A percentile compares a stretch with the other conserved stretches of the same genome.
Evolutionary conservation across 2,329 filamentous ascomycete genomes (phyloP).

Genomic region (Sclerotinia sclerotiorum): DNA sequence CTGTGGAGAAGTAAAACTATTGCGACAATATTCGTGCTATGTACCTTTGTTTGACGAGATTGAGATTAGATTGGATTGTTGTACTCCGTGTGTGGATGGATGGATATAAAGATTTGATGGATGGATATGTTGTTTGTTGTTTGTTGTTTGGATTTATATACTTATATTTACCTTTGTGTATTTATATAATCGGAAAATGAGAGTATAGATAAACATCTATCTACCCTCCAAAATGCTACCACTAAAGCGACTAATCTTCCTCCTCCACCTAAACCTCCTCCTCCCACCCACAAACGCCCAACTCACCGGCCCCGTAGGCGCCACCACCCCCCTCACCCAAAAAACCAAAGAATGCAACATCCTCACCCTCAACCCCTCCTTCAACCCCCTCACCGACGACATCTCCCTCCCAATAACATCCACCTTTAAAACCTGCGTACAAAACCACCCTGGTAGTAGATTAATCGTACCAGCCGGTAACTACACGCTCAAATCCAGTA

Average conservation of each 20-base stretch:
- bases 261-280: neutral
- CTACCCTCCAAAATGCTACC: constrained; percentile 9
- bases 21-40: neutral
- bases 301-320: constrained; percentile 32
- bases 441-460: constrained; percentile 19
- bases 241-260: neutral
- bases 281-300: constrained; percentile 1
- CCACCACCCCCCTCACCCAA: constrained; percentile 35
- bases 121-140: no score
- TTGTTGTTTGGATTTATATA: no score
- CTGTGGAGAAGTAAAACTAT: neutral
- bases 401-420: constrained; percentile 37
- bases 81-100: no score
- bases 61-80: no score
- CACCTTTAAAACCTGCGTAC: constrained; percentile 39
- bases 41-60: neutral
- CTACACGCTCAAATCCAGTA: constrained; percentile 50
- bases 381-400: constrained; percentile 33
- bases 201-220: no score
- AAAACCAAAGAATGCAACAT: constrained; percentile 41
- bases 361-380: constrained; percentile 40
- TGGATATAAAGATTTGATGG: no score
- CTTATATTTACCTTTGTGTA: no score
- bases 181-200: no score
- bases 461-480: constrained; percentile 38